Base-by-base conservation (phyloP, 1,284 basidiomycete genomes). In the Pulveroboletus sp. region DNA sequence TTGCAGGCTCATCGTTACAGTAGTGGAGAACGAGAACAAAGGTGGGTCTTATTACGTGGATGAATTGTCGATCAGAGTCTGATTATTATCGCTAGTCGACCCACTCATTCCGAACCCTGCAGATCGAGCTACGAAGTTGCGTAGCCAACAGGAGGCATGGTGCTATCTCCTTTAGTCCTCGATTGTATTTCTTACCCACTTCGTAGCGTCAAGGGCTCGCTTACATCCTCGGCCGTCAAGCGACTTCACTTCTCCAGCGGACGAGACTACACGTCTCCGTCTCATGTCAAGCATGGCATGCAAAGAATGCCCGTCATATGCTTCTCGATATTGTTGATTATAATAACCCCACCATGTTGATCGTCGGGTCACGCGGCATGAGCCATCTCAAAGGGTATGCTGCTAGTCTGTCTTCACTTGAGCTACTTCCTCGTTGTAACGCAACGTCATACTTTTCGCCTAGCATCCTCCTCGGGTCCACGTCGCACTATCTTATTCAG, bases 401-500 rank as follows among this genome's bases (percentile, higher is more conserved):
- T 17, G 49, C 49, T 7, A 33, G 11, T 20, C 11, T 10, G 11
- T 25, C 18, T 18, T 17, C 18, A 6, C 11, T 11, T 12, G 29
- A 4, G 18, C 12, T 26, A 3, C 3, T 10, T n/a, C 5, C 26
- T 56, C 25, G 38, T 11, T 17, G 2, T 43, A 25, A 25, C 20
- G 20, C 28, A 15, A 20, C 25, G 9, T 17, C 20, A 11, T 18
- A 7, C 14, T 1, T 39, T 46, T 38, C 39, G n/a, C 11, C 1
- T 66, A 94, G 95, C 25, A 96, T 98, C 67, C 80, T 98, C 8
- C 87, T 98, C 36, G 96, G 96, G n/a, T 96, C 94, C 4, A 98
- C 95, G 1, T 96, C 93, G 5, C 94, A 98, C 74, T 99, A 99
- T 72, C 86, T 98, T 48, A 94, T 98, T 43, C 94, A 91, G 78